phyloP scores from a whole-genome alignment of 306 rosid species.

The Casuarina glauca region DNA sequence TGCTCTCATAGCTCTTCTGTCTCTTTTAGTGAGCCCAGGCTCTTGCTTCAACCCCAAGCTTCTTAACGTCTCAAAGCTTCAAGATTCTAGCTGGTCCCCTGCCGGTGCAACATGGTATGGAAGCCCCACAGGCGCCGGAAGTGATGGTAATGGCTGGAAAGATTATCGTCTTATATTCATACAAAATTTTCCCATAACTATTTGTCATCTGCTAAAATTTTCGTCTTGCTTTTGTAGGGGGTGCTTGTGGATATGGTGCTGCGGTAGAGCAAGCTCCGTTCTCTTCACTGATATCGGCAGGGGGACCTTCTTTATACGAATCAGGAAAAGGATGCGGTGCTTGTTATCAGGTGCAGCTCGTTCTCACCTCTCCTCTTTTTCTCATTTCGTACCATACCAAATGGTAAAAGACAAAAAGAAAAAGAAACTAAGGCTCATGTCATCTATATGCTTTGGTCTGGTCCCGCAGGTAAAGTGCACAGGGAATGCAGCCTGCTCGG shows the following conservation, averaged over 20 bases:
- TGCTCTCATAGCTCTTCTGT: constrained; percentile 19
- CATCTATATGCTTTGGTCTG: neutral
- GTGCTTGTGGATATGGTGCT: constrained; percentile 74
- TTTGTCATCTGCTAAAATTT: neutral
- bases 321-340: constrained; percentile 78
- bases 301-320: constrained; percentile 57
- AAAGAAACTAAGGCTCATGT: neutral
- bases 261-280: constrained; percentile 66
- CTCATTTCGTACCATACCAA: neutral
- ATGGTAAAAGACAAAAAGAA: neutral
- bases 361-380: neutral
- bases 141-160: constrained; percentile 26
- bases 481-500: constrained; percentile 54
- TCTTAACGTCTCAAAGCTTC: constrained; percentile 25
- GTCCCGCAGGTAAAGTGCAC: constrained; percentile 68
- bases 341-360: constrained; percentile 63
- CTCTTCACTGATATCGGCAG: constrained; percentile 56
- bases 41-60: constrained; percentile 40
- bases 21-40: constrained; percentile 19
- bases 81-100: constrained; percentile 23
- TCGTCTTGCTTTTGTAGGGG: constrained; percentile 37
- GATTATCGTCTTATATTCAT: neutral
- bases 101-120: constrained; percentile 54
- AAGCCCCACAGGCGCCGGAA: constrained; percentile 33
- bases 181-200: neutral